Base-by-base conservation (phyloP, 2,329 filamentous ascomycete genomes). In the Ophiocordyceps unilateralis region DNA sequence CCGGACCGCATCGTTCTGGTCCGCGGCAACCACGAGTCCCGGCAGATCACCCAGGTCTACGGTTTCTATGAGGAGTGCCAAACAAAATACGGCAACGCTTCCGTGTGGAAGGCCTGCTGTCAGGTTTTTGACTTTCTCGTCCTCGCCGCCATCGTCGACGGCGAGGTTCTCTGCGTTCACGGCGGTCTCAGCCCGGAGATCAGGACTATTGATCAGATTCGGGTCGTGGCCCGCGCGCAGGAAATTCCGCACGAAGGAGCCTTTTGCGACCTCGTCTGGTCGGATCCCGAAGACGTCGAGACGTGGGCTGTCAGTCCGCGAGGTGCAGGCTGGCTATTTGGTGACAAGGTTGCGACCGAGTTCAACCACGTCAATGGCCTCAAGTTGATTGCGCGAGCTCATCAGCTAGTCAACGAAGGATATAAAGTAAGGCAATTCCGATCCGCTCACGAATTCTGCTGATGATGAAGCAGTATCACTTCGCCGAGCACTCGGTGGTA, bases 381-480 rank as follows among this genome's bases (percentile, higher is more conserved):
- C 64, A 96, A 89, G 43, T 71, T 98, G 48, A 93, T 98, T 58
- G 91, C 91, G 47, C 76, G 91, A 63, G 91, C 91, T 44, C 91
- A 98, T 72, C 91, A 98, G 68, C 70, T 98, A 61, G 91, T 98
- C 47, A 98, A 96, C 89, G 91, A 98, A 64, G 91, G 91, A 41
- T 98, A 96, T 66, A 98, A 96, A 63, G 98, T 91, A 89, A 95
- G 88, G 50, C 91, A 96, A 64, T 91, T 96, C 60, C 72, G 89
- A 51, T 96, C 96, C 53, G 91, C 98, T 41, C 91, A 96, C 47
- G 96, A 98, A 96, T 70, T 95, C 67, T 50, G 56, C 46, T 17
- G 14, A 38, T 68, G 58, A 50, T 11, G 38, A 17, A 11, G 20
- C 24, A 15, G 5, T 11, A 23, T 40, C 22, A 64, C 19, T 39